Base-by-base conservation (phyloP, 2,329 filamentous ascomycete species). In the Pestalotiopsis sp. region DNA sequence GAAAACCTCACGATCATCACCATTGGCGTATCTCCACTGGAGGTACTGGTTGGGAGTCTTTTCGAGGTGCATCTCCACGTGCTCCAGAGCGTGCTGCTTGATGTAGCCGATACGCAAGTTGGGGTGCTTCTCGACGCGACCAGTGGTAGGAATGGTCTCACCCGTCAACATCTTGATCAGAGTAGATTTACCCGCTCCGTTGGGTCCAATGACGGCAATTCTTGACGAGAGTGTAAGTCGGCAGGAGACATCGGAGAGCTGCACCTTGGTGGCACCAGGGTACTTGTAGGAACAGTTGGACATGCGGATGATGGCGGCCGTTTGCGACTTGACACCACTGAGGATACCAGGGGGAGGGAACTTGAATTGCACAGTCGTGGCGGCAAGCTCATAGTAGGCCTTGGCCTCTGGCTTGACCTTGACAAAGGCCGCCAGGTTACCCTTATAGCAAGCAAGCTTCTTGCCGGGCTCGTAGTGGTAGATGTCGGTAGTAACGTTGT, bases 31-130 rank as follows among this genome's bases (percentile, higher is more conserved):
- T 76, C 96, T 93, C 96, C 96, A 99, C 83, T 98, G 96, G 41
- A 99, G 88, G 79, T 99, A 99, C 83, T 99, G 96, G 80, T 97
- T 98, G 56, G 96, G 96, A 0, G 96, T 99, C 89, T 99, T 99
- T 83, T 99, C 96, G 75, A 98, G 86, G 79, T 99, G 96, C 95
- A 98, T 97, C 84, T 99, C 95, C 12, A 99, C 96, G 89, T 99
- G 96, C 86, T 99, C 96, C 13, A 99, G 88, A 59, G 96, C 96
- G 82, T 99, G 96, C 85, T 99, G 96, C 86, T 98, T 98, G 85
- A 99, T 98, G 86, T 99, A 99, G 67, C 96, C 96, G 76, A 99
- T 98, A 87, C 96, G 95, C 77, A 99, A 84, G 81, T 99, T 99
- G 74, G 96, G 96, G 81, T 99, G 96, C 86, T 98, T 98, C 86